Base-by-base conservation (phyloP, 176 grass and related monocot species). In the Avena sativa region DNA sequence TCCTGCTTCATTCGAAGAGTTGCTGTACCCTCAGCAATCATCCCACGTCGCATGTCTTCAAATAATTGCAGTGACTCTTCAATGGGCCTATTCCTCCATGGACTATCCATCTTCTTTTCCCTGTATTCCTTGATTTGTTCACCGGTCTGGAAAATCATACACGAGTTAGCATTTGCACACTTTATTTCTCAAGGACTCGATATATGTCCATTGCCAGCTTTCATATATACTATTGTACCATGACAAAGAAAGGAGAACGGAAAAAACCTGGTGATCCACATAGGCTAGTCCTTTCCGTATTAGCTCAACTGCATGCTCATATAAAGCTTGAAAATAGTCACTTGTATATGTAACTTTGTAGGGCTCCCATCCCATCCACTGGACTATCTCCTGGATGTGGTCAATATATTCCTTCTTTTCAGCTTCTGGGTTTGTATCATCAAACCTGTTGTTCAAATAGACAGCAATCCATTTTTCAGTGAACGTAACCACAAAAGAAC, bases 391-490 rank as follows among this genome's bases (percentile, higher is more conserved):
- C 85, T 94, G 89, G 67, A 96, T 99, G 81, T 99, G 94, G 51
- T 99, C 94, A 68, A 97, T 99, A 81, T 96, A 99, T 85, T 99
- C 97, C 90, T 85, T 85, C 85, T 99, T 99, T 82, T 99, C 94
- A 78, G 97, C 97, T 86, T 99, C 97, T 68, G 97, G 97, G 80
- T 99, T 97, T 76, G 97, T 99, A 65, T 99, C 97, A 86, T 99
- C 97, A 87, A 96, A 99, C 83, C 97, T 99, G 77, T 89, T 79
- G n/a, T 91, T 78, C 53, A 87, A 47, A 88, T 30, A 86, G 17
- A 80, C 2, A 52, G 81, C 19, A 50, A 36, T 46, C 6, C 40
- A 56, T 78, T 70, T 38, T 87, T 68, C 12, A 46, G 67, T 49
- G 28, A 57, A 49, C 12, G 36, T 44, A 15, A 57, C 17, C 16